Evolutionary conservation across 768 basidiomycete genomes (phyloP).

Genomic region (Termitomyces sp.): DNA sequence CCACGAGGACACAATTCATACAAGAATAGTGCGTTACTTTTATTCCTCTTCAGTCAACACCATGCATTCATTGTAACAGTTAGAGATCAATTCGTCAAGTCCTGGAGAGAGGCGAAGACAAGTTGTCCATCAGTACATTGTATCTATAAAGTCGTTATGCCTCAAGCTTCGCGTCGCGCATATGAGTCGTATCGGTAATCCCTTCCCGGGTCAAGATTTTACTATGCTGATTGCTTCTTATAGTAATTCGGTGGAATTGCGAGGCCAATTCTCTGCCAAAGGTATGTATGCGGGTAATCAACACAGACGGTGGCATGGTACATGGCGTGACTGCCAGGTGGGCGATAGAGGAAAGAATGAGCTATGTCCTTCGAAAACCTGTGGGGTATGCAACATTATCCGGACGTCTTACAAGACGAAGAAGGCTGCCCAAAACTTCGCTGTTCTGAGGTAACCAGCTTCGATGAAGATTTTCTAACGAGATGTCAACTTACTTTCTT

Average conservation of each 20-base stretch:
- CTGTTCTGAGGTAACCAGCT: slow-evolving; percentile 53
- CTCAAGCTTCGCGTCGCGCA: slow-evolving; percentile 39
- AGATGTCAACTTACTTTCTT: background rate
- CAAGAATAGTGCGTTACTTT: slow-evolving; percentile 44
- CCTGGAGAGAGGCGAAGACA: slow-evolving; percentile 52
- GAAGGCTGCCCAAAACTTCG: slow-evolving; percentile 44
- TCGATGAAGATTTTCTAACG: background rate
- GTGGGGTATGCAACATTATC: slow-evolving; percentile 60
- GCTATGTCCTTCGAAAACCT: slow-evolving; percentile 49
- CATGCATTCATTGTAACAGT: slow-evolving; percentile 63
- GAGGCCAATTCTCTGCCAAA: slow-evolving; percentile 11
- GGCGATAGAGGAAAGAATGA: slow-evolving; percentile 52
- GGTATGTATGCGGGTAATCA: slow-evolving; percentile 63
- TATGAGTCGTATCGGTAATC: slow-evolving; percentile 57
- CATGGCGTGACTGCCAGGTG: slow-evolving; percentile 55
- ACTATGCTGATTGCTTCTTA: background rate
- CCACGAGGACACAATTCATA: slow-evolving; percentile 55
- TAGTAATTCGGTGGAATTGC: slow-evolving; percentile 49
- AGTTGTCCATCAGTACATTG: slow-evolving; percentile 52
- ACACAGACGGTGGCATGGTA: slow-evolving; percentile 72
- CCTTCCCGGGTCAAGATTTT: background rate
- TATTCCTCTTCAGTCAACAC: background rate
- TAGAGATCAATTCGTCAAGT: slow-evolving; percentile 12
- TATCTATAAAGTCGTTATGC: slow-evolving; percentile 58
- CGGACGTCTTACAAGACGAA: slow-evolving; percentile 57